These are phyloP conservation scores for Populus alba DNA, from an alignment of 345 rosid genomes.

Conservation along the genomic window DNA sequence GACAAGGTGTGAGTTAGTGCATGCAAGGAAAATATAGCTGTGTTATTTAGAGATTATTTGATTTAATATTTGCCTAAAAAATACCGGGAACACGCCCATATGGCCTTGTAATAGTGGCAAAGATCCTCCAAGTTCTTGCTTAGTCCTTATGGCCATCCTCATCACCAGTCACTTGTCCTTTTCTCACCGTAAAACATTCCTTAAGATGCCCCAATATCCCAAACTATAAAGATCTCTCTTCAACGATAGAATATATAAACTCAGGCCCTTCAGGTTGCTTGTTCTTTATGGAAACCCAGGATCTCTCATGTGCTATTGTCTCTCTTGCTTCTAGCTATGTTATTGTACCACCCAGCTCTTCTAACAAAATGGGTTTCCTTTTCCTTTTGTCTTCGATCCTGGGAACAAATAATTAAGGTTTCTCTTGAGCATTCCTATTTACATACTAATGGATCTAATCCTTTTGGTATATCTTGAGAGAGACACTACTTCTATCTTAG, in stretches of 20 bases:
- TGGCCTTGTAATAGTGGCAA: not conserved
- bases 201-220: not conserved
- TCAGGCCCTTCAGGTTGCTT: not conserved
- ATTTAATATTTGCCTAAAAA: not conserved
- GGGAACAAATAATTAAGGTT: slow-evolving; percentile 5
- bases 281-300: not conserved
- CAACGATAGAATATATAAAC: slow-evolving; percentile 3
- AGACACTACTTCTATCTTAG: too few relatives aligned
- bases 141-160: not conserved
- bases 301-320: slow-evolving; percentile 17
- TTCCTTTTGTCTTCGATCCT: not conserved
- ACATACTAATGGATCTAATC: too few relatives aligned
- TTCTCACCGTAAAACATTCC: not conserved
- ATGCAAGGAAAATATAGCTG: not conserved
- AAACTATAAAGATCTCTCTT: not conserved
- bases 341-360: not conserved
- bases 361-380: slow-evolving; percentile 3
- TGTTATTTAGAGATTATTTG: not conserved
- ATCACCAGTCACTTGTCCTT: not conserved
- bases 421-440: too few relatives aligned
- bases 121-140: not conserved
- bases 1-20: not conserved
- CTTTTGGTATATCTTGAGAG: too few relatives aligned
- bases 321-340: not conserved
- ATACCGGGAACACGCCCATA: not conserved